These are phyloP conservation scores for Cercospora sp. DNA, from an alignment of 2,329 filamentous ascomycete genomes.

Conservation along the genomic window DNA sequence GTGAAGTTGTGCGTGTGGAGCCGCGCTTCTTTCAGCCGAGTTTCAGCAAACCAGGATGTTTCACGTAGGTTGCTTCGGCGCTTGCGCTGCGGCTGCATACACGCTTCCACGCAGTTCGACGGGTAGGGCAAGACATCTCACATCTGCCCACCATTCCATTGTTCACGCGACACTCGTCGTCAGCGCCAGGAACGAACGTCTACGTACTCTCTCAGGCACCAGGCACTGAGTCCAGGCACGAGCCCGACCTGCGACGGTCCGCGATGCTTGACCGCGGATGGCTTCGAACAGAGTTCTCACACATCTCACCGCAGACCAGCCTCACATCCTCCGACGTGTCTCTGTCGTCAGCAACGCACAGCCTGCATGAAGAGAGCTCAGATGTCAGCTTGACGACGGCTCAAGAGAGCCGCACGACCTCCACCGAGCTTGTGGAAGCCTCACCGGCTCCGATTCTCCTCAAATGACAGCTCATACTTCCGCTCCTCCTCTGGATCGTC, in stretches of 20 bases:
- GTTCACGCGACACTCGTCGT: constrained; percentile 2
- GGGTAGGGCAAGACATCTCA: not conserved
- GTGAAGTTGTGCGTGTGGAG: constrained; percentile 23
- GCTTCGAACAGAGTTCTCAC: constrained; percentile 10
- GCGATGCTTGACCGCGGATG: constrained; percentile 11
- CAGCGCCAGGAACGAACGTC: not conserved
- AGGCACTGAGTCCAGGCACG: constrained; percentile 8
- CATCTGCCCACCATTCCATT: not conserved
- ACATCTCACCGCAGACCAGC: not conserved
- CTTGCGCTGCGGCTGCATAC: not conserved
- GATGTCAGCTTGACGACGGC: constrained; percentile 7
- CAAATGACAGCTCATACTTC: constrained; percentile 11
- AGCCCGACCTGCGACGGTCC: constrained; percentile 4
- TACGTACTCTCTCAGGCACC: constrained; percentile 5
- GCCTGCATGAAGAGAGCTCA: constrained; percentile 1
- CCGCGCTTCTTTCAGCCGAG: constrained; percentile 8
- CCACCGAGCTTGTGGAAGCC: constrained; percentile 1
- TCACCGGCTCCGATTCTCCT: constrained; percentile 5
- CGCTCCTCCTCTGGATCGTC: constrained; percentile 5
- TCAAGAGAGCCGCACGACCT: not conserved
- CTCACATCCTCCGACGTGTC: not conserved
- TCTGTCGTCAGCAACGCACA: constrained; percentile 8
- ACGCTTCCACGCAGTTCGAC: not conserved
- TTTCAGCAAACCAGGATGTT: constrained; percentile 1
- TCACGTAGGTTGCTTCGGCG: not conserved